These are phyloP conservation scores for Dactylellina sp. DNA, from an alignment of 2,329 filamentous ascomycete species.

Conservation along the genomic window DNA sequence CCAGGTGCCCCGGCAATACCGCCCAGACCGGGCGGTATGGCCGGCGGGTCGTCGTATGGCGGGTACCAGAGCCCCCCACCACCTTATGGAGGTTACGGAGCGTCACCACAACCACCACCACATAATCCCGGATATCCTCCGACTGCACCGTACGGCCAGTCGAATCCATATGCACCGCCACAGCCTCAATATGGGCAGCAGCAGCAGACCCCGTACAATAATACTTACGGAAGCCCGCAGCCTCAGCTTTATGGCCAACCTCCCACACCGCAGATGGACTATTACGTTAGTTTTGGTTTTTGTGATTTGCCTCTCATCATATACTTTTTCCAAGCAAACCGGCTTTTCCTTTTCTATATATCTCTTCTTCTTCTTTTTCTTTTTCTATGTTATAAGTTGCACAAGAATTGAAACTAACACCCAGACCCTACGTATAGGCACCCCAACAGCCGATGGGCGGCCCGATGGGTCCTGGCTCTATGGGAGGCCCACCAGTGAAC, in stretches of 20 bases:
- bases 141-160: constrained; percentile 32
- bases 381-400: constrained; percentile 7
- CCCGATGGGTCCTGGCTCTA: constrained; percentile 9
- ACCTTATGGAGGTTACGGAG: constrained; percentile 37
- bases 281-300: constrained; percentile 54
- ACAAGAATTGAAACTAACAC: constrained; percentile 10
- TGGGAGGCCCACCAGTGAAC: constrained; percentile 43
- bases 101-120: constrained; percentile 6
- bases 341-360: neutral
- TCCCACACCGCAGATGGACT: constrained; percentile 34
- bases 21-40: constrained; percentile 36
- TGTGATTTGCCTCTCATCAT: neutral
- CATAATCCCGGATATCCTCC: constrained; percentile 22
- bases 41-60: constrained; percentile 29
- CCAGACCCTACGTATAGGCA: constrained; percentile 6
- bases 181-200: constrained; percentile 35
- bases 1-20: constrained; percentile 46
- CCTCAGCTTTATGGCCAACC: constrained; percentile 46
- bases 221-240: constrained; percentile 31
- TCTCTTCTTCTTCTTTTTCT: neutral
- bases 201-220: constrained; percentile 37
- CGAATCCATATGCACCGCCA: constrained; percentile 44
- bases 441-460: constrained; percentile 39
- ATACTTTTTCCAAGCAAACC: too few relatives aligned
- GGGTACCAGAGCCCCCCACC: constrained; percentile 46